Evolutionary conservation across 257 asterid species (phyloP).

Genomic region (Solanum peruvianum): DNA sequence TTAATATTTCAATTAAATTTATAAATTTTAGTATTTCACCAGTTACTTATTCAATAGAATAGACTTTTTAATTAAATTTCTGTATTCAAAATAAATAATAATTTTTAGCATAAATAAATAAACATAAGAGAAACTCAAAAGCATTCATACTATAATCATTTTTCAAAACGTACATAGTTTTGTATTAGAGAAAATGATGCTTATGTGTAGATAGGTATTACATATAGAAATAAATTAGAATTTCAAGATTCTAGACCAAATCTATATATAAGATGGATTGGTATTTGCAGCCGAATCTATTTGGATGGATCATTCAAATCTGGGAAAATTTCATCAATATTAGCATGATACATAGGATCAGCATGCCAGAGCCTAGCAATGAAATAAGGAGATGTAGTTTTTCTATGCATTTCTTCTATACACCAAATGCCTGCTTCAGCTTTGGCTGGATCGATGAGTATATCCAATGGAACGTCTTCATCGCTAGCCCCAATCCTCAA

Average conservation of each 20-base stretch:
- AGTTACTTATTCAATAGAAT: too few species aligned
- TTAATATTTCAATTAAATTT: too few species aligned
- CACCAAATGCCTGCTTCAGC: neutral
- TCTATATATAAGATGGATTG: neutral
- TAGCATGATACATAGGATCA: neutral
- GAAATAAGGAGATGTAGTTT: neutral
- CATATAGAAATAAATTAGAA: too few species aligned
- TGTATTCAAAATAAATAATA: too few species aligned
- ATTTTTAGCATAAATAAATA: too few species aligned
- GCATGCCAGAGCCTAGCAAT: neutral
- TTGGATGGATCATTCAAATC: neutral
- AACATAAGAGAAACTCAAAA: neutral
- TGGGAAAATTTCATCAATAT: neutral
- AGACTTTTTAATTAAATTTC: too few species aligned
- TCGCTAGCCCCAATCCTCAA: neutral
- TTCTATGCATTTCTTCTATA: neutral
- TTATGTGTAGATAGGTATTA: too few species aligned
- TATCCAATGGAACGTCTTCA: neutral
- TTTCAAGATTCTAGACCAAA: neutral
- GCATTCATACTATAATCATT: neutral
- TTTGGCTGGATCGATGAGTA: neutral
- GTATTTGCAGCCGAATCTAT: neutral
- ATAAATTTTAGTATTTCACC: too few species aligned
- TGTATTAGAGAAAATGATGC: too few species aligned
- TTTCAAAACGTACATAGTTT: neutral